These are phyloP conservation scores for Herpetomonas tarakana DNA, from an alignment of 208 protist species.

Conservation along the genomic window DNA sequence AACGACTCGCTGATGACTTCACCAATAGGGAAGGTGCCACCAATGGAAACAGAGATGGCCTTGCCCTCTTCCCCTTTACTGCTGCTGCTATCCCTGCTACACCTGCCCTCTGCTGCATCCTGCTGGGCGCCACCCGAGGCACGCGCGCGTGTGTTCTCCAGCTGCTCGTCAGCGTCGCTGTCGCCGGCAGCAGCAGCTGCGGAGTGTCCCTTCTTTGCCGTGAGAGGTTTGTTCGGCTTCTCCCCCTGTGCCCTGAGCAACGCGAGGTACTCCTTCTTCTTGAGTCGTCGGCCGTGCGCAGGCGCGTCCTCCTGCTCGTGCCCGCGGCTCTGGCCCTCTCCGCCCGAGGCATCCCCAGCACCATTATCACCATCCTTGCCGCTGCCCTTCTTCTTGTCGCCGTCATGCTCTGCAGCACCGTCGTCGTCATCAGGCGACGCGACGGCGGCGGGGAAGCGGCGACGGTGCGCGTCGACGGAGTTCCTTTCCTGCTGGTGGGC, in stretches of 20 bases:
- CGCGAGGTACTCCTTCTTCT: constrained; percentile 82
- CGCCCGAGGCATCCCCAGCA: background rate
- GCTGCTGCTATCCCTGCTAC: constrained; percentile 9
- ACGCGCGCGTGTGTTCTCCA: constrained; percentile 4
- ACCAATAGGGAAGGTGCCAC: constrained; percentile 88
- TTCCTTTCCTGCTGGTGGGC: constrained; percentile 59
- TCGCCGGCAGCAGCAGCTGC: constrained; percentile 10
- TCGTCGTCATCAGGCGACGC: background rate
- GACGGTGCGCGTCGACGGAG: constrained; percentile 49
- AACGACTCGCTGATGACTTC: constrained; percentile 90
- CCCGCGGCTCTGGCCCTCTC: constrained; percentile 3
- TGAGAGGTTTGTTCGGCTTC: constrained; percentile 43
- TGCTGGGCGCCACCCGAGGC: background rate
- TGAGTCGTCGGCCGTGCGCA: constrained; percentile 40
- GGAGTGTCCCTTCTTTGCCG: background rate
- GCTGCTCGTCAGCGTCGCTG: constrained; percentile 43
- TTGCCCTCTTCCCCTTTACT: constrained; percentile 29
- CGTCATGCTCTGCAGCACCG: too few species aligned
- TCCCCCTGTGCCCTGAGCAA: constrained; percentile 34
- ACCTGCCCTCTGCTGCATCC: constrained; percentile 1
- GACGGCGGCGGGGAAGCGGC: constrained; percentile 39
- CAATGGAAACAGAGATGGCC: constrained; percentile 77
- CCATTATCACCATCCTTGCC: constrained; percentile 9
- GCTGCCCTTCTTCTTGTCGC: too few species aligned
- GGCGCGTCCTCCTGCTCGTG: constrained; percentile 8